phyloP scores from a whole-genome alignment of 2,329 filamentous ascomycete species.

The Trichoderma sp. region DNA sequence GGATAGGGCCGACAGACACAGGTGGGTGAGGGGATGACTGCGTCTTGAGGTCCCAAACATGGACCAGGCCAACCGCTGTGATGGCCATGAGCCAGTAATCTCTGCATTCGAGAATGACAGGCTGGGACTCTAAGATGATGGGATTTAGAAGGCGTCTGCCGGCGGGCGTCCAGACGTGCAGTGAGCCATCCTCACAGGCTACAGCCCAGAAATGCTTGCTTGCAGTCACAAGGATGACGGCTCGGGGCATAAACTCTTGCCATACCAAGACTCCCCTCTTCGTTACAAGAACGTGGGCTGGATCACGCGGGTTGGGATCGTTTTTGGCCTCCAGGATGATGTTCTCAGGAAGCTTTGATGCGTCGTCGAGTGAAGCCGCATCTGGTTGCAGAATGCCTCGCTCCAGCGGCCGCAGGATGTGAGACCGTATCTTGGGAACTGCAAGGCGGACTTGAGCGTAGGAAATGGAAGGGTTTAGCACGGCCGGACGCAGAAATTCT shows the following conservation, averaged over 20 bases:
- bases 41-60: conserved; percentile 90
- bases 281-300: conserved; percentile 79
- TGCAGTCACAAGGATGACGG: conserved; percentile 87
- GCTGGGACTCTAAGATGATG: conserved; percentile 85
- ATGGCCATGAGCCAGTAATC: conserved; percentile 90
- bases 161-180: conserved; percentile 91
- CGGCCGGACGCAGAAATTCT: conserved; percentile 84
- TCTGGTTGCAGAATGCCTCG: conserved; percentile 61
- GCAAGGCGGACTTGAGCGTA: conserved; percentile 84
- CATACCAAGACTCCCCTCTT: conserved; percentile 82
- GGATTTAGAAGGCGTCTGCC: conserved; percentile 84
- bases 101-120: conserved; percentile 89
- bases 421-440: conserved; percentile 81
- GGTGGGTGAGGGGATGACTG: conserved; percentile 87
- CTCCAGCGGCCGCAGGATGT: conserved; percentile 83
- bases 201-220: conserved; percentile 91
- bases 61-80: conserved; percentile 82
- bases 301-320: conserved; percentile 75
- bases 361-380: conserved; percentile 58
- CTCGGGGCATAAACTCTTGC: conserved; percentile 89
- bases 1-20: conserved; percentile 81
- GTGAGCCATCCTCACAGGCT: conserved; percentile 87
- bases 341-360: conserved; percentile 67
- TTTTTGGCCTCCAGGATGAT: conserved; percentile 89
- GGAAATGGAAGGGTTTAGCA: conserved; percentile 79